A percentile compares a stretch with the other conserved stretches of the same genome.
These are phyloP conservation scores for Acer saccharum DNA, from an alignment of 345 rosid species.

Conservation along the genomic window DNA sequence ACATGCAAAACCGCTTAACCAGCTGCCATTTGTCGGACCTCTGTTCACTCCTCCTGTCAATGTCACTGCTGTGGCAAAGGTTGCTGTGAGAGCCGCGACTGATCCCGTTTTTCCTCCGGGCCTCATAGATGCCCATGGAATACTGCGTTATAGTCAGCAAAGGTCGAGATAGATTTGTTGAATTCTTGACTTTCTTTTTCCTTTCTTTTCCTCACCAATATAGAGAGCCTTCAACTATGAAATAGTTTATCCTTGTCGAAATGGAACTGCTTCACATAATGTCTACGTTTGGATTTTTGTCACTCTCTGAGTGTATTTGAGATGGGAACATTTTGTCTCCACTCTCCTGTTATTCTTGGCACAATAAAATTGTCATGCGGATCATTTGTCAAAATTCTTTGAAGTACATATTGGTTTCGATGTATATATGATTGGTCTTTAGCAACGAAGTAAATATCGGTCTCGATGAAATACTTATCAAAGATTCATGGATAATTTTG, in stretches of 20 bases:
- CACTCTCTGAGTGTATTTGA: too few relatives aligned
- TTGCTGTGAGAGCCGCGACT: constrained; percentile 56
- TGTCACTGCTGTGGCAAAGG: constrained; percentile 50
- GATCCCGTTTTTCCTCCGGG: constrained; percentile 70
- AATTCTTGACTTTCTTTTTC: background rate
- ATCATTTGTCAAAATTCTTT: background rate
- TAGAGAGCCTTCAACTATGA: constrained; percentile 19
- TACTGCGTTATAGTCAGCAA: constrained; percentile 44
- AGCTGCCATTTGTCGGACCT: constrained; percentile 58
- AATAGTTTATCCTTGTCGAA: background rate
- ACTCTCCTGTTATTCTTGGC: too few relatives aligned
- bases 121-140: constrained; percentile 48
- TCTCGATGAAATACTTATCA: too few relatives aligned
- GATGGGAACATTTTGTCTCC: too few relatives aligned
- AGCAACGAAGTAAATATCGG: too few relatives aligned
- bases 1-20: constrained; percentile 52
- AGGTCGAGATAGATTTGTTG: constrained; percentile 29
- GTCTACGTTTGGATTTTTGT: constrained; percentile 1
- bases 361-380: background rate
- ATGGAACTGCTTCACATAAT: background rate
- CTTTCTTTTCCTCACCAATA: constrained; percentile 1
- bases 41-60: constrained; percentile 57
- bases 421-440: too few relatives aligned
- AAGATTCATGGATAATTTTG: too few relatives aligned
- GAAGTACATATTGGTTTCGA: too few relatives aligned